Percentiles rank a stretch among this genome's conserved stretches.
These are phyloP conservation scores for Bipolaris victoriae DNA, from an alignment of 2,329 filamentous ascomycete genomes.

Conservation along the genomic window DNA sequence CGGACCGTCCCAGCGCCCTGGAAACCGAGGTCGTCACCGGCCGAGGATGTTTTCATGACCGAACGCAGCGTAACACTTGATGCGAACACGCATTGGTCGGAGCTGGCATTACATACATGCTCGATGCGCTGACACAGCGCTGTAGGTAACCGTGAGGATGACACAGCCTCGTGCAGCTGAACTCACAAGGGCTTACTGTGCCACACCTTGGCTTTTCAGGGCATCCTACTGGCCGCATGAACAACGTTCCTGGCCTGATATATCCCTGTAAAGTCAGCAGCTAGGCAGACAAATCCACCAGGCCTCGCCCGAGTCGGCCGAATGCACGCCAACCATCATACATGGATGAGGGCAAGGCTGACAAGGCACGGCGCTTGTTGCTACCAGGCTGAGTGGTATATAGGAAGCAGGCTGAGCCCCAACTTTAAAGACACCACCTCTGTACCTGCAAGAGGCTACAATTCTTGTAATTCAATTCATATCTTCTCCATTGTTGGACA, in stretches of 20 bases:
- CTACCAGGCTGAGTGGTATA: neutral
- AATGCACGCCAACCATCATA: neutral
- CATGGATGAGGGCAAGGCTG: conserved; percentile 1
- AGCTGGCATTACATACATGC: conserved; percentile 4
- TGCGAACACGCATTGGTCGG: neutral
- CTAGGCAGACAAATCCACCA: conserved; percentile 4
- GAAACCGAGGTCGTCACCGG: neutral
- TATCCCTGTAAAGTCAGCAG: conserved; percentile 9
- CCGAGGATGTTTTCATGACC: neutral
- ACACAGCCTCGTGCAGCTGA: conserved; percentile 16
- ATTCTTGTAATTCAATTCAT: neutral
- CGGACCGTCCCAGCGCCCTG: neutral
- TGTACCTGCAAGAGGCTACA: neutral
- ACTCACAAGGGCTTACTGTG: neutral
- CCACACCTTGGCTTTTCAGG: neutral
- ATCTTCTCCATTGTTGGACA: neutral
- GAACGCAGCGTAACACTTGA: neutral
- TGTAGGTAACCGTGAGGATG: conserved; percentile 17
- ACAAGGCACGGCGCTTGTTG: neutral
- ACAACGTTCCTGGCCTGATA: neutral
- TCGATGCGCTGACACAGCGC: conserved; percentile 34
- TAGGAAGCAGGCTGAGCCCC: neutral
- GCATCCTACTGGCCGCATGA: neutral
- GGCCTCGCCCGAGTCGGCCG: neutral
- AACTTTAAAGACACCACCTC: neutral